phyloP scores from a whole-genome alignment of 768 basidiomycete species.

The Tylopilus sp. region DNA sequence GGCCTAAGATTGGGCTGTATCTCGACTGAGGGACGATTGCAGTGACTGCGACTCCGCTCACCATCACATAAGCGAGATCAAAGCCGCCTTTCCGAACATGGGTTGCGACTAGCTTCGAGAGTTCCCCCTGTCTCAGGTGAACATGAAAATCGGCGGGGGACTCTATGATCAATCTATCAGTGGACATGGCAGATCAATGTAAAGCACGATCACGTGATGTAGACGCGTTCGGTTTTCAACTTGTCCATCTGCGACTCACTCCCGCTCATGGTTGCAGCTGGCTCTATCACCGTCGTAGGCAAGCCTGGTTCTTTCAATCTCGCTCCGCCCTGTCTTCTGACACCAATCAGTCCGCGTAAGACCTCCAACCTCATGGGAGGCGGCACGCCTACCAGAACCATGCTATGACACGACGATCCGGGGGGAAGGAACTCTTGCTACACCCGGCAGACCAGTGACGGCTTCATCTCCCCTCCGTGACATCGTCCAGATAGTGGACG shows the following conservation, averaged over 20 bases:
- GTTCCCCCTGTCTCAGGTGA: conserved; percentile 84
- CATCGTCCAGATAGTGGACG: conserved; percentile 87
- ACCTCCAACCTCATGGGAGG: conserved; percentile 83
- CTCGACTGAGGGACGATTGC: conserved; percentile 9
- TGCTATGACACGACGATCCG: conserved; percentile 68
- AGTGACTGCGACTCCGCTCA: conserved; percentile 31
- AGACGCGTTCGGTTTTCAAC: conserved; percentile 33
- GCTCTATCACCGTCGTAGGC: conserved; percentile 88
- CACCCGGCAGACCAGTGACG: conserved; percentile 51
- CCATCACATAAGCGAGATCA: conserved; percentile 94
- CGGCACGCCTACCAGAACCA: conserved; percentile 76
- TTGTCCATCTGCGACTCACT: background rate
- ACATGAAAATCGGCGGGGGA: conserved; percentile 95
- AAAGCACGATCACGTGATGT: conserved; percentile 31
- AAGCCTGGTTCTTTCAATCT: conserved; percentile 9
- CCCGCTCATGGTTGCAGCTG: conserved; percentile 69
- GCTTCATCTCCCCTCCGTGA: conserved; percentile 63
- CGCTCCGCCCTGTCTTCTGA: conserved; percentile 5
- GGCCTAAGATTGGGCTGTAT: conserved; percentile 87
- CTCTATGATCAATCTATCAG: conserved; percentile 16
- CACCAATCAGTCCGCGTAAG: conserved; percentile 75
- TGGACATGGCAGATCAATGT: conserved; percentile 24
- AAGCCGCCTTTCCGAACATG: conserved; percentile 92
- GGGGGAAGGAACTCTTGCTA: conserved; percentile 83
- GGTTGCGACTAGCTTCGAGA: conserved; percentile 81